A percentile compares a stretch with the other conserved stretches of the same genome.
Conservation (phyloP, 805 yeast genomes). For the Tetrapisispora arboricola region DNA sequence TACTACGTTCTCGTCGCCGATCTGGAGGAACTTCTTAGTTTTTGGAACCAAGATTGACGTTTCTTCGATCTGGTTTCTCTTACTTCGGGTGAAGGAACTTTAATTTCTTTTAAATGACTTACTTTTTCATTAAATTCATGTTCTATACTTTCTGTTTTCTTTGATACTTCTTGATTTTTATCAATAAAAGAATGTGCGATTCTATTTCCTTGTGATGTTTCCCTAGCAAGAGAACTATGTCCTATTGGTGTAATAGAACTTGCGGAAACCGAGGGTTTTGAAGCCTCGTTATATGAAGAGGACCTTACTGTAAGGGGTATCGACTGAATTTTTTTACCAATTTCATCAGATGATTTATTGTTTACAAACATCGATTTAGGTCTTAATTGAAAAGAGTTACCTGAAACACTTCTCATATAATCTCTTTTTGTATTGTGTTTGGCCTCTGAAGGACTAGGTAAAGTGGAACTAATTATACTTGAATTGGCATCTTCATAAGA, state of each 20-base stretch:
- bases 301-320: not conserved
- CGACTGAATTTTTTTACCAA: constrained; percentile 1
- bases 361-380: constrained; percentile 13
- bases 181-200: constrained; percentile 2
- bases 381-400: constrained; percentile 8
- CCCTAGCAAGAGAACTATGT: no score
- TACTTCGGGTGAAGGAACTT: constrained; percentile 1
- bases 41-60: constrained; percentile 37
- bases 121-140: constrained; percentile 7
- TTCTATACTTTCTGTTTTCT: constrained; percentile 6
- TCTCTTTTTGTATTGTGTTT: constrained; percentile 11
- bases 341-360: constrained; percentile 14
- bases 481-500: constrained; percentile 6
- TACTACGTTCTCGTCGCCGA: not conserved
- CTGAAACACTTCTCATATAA: constrained; percentile 16
- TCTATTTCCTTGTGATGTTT: not conserved
- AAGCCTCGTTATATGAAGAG: not conserved
- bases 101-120: not conserved
- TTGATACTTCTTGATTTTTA: not conserved
- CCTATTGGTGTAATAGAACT: not conserved
- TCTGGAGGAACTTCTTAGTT: constrained; percentile 33
- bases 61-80: constrained; percentile 22
- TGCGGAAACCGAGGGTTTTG: not conserved
- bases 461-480: not conserved
- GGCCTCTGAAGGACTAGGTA: constrained; percentile 7